phyloP scores from a whole-genome alignment of 129 eudicot genomes.

The Artemisia argyi region DNA sequence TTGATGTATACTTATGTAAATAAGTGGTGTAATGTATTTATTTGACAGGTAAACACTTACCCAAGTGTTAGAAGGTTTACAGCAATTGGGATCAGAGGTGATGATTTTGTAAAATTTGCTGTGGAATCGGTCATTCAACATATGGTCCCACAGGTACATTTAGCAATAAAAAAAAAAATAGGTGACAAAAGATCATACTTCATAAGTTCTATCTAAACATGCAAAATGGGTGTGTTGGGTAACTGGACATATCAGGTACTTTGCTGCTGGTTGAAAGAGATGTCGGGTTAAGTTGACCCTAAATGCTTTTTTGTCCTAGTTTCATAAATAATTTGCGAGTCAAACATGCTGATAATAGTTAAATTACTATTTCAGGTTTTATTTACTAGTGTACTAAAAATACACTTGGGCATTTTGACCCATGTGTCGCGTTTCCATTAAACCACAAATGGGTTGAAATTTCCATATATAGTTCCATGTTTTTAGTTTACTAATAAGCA shows the following conservation, averaged over 20 bases:
- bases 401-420: no score
- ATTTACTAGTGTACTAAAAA: no score
- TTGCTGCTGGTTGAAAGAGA: background rate
- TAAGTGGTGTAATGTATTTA: constrained; percentile 23
- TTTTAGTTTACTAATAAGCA: no score
- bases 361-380: no score
- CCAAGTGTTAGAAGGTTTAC: constrained; percentile 88
- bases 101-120: constrained; percentile 88
- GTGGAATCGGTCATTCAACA: constrained; percentile 80
- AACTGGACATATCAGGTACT: background rate
- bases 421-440: no score
- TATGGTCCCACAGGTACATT: constrained; percentile 60
- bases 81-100: constrained; percentile 89
- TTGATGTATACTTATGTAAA: background rate
- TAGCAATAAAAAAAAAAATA: background rate
- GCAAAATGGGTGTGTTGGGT: background rate
- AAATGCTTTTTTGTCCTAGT: background rate
- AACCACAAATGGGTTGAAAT: no score
- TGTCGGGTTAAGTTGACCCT: background rate
- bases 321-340: background rate
- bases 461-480: no score
- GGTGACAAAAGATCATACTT: background rate
- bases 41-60: constrained; percentile 61
- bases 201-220: background rate
- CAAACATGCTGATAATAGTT: background rate